Evolutionary conservation across 805 yeast genomes (phyloP).

Genomic region (Kodamaea laetipori): DNA sequence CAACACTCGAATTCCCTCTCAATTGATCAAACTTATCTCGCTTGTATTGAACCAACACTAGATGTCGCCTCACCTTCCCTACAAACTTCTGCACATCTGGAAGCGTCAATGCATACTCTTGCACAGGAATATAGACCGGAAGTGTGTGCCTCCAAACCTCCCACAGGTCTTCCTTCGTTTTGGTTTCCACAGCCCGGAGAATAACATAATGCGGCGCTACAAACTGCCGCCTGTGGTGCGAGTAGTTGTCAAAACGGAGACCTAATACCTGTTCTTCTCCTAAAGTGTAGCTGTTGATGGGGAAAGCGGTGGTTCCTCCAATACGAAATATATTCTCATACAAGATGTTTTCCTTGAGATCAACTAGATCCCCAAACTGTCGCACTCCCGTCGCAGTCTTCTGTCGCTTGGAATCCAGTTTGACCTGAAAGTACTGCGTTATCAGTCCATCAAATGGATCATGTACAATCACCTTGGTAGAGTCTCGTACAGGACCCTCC

Average conservation of each 20-base stretch:
- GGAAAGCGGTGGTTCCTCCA: conserved; percentile 54
- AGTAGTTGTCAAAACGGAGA: conserved; percentile 50
- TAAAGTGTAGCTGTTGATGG: conserved; percentile 41
- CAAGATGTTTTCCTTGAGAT: conserved; percentile 34
- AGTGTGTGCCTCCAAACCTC: conserved; percentile 38
- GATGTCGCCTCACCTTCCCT: conserved; percentile 21
- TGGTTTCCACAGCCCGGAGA: conserved; percentile 21
- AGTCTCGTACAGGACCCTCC: conserved; percentile 2
- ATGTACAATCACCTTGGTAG: conserved; percentile 24
- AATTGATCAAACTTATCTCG: conserved; percentile 32
- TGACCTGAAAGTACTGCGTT: conserved; percentile 22
- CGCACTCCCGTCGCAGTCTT: neutral
- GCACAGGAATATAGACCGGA: conserved; percentile 34
- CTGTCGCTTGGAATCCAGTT: neutral
- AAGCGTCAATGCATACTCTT: conserved; percentile 18
- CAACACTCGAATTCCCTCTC: neutral
- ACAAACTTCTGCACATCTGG: conserved; percentile 26
- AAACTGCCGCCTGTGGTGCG: conserved; percentile 25
- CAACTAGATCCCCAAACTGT: conserved; percentile 12
- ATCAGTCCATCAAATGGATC: conserved; percentile 34
- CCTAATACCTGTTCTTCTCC: conserved; percentile 43
- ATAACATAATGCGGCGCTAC: conserved; percentile 52
- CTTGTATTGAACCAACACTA: conserved; percentile 32
- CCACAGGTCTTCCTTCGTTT: conserved; percentile 24
- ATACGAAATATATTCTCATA: conserved; percentile 51